Evolutionary conservation across 2,329 filamentous ascomycete species (phyloP).

Genomic region (Ceratocystiopsis minuta): DNA sequence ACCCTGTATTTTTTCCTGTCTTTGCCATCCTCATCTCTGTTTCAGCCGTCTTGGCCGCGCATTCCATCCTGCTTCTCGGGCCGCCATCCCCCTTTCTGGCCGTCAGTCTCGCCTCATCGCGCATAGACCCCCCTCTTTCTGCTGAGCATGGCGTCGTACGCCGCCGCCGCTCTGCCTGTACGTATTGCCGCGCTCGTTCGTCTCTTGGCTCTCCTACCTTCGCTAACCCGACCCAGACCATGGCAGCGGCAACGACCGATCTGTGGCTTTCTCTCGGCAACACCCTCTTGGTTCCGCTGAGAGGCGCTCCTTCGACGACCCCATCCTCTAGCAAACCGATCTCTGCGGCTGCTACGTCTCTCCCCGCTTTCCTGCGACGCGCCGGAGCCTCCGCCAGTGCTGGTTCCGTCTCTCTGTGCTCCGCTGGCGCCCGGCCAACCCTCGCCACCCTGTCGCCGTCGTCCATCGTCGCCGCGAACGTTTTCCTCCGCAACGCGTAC

Average conservation of each 20-base stretch:
- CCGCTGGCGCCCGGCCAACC: constrained; percentile 9
- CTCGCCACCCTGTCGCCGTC: constrained; percentile 2
- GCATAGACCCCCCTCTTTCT: no score
- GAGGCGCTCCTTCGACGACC: constrained; percentile 6
- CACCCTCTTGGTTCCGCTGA: constrained; percentile 20
- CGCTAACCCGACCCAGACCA: constrained; percentile 9
- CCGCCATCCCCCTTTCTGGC: no score
- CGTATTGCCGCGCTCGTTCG: no score
- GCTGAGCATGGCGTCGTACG: not conserved
- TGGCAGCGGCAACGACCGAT: constrained; percentile 25
- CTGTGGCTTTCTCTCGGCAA: constrained; percentile 28
- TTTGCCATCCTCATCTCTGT: no score
- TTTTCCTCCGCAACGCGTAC: constrained; percentile 1
- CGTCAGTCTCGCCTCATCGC: no score
- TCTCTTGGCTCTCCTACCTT: not conserved
- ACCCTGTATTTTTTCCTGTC: no score
- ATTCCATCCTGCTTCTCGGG: no score
- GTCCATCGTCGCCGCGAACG: constrained; percentile 1
- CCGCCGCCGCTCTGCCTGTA: not conserved
- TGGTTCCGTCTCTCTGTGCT: constrained; percentile 13
- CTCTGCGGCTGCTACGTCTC: not conserved
- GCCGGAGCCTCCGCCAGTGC: constrained; percentile 3
- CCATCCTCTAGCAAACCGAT: not conserved
- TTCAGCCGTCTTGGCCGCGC: no score
- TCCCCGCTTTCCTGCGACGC: constrained; percentile 17